Evolutionary conservation across 805 yeast species (phyloP).

Genomic region (Kregervanrija delftensis): DNA sequence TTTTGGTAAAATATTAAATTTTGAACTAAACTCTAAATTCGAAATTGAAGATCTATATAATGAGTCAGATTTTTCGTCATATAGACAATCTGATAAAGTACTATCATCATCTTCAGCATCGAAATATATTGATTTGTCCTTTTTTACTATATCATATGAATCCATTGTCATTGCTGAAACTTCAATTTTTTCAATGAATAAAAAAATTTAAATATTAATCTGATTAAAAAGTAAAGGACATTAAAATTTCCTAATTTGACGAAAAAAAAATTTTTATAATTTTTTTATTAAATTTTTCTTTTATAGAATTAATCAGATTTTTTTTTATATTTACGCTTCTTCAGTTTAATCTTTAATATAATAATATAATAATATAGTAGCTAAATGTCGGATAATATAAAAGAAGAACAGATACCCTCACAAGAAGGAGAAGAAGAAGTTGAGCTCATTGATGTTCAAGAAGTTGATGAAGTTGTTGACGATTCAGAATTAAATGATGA

Average conservation of each 20-base stretch:
- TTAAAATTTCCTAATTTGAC: no score
- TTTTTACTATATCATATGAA: not conserved
- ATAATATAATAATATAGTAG: not conserved
- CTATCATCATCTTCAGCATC: not conserved
- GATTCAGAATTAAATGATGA: constrained; percentile 33
- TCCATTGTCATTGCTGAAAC: not conserved
- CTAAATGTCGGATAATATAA: not conserved
- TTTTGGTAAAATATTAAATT: constrained; percentile 9
- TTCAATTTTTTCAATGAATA: no score
- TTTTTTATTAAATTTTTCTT: no score
- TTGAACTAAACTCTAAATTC: constrained; percentile 6
- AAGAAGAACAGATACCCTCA: not conserved
- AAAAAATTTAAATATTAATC: no score
- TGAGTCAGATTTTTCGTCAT: constrained; percentile 5
- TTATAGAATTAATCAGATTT: no score
- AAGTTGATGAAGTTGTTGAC: constrained; percentile 28
- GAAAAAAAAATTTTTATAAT: no score
- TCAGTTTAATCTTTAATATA: not conserved
- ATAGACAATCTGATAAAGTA: not conserved
- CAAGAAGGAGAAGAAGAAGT: constrained; percentile 18
- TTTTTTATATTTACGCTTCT: no score
- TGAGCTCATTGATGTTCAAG: constrained; percentile 22
- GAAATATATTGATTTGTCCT: not conserved
- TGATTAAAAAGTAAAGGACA: no score
- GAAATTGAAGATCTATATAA: constrained; percentile 10